phyloP scores from a whole-genome alignment of 2,329 filamentous ascomycete species.

The Trichoderma endophyticum region DNA sequence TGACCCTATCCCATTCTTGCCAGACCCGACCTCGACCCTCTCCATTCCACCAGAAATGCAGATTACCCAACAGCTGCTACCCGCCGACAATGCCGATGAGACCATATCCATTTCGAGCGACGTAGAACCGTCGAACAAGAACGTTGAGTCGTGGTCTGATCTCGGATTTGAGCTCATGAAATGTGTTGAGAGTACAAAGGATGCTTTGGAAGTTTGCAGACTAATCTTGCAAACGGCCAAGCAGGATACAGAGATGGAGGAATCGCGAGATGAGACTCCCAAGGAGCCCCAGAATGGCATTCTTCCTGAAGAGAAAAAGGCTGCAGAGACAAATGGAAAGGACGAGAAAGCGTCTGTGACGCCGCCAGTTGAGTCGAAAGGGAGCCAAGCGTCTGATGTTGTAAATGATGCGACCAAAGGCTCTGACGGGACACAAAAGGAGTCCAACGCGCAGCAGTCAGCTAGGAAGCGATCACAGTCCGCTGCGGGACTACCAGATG shows the following conservation, averaged over 20 bases:
- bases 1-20: conserved; percentile 62
- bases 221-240: conserved; percentile 27
- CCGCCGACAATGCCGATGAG: not conserved
- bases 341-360: conserved; percentile 9
- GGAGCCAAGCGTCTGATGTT: conserved; percentile 25
- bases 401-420: conserved; percentile 28
- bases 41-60: conserved; percentile 30
- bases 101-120: not conserved
- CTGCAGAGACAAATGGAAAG: not conserved
- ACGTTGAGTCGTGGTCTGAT: conserved; percentile 32
- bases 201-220: conserved; percentile 32
- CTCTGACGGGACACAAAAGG: conserved; percentile 32
- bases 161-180: conserved; percentile 35
- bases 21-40: conserved; percentile 46
- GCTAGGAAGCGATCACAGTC: conserved; percentile 63
- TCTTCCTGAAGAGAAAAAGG: conserved; percentile 10
- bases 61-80: not conserved
- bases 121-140: conserved; percentile 9
- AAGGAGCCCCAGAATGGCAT: conserved; percentile 16
- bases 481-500: conserved; percentile 55
- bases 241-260: conserved; percentile 28
- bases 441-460: conserved; percentile 38
- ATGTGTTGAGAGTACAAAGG: conserved; percentile 29
- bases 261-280: conserved; percentile 19
- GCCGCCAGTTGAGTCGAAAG: conserved; percentile 21